phyloP scores from a whole-genome alignment of 164 flowering plant species.

The Magnolia changhungtana region DNA sequence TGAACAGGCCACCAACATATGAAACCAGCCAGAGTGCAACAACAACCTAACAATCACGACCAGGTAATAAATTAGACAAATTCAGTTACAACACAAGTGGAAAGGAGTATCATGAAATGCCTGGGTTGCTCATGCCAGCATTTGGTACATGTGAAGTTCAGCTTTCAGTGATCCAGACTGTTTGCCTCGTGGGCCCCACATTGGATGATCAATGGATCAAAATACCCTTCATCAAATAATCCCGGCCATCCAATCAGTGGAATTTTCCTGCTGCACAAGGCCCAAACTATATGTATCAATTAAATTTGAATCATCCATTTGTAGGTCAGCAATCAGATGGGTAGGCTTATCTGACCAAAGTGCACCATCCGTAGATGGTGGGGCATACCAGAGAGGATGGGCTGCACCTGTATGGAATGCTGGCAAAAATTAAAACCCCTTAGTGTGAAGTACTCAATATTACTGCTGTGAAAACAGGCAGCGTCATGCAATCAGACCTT shows the following conservation, averaged over 20 bases:
- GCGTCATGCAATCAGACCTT: slow-evolving; percentile 41
- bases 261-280: background rate
- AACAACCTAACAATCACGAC: slow-evolving; percentile 46
- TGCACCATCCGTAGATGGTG: background rate
- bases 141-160: background rate
- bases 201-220: background rate
- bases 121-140: background rate
- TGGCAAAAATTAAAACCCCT: background rate
- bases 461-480: background rate
- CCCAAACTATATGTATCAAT: background rate
- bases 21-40: slow-evolving; percentile 55
- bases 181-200: background rate
- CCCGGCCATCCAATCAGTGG: background rate
- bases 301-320: background rate
- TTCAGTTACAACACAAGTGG: background rate
- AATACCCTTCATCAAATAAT: background rate
- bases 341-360: background rate
- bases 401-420: background rate
- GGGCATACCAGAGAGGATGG: background rate
- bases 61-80: background rate
- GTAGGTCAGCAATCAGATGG: background rate
- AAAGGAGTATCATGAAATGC: background rate
- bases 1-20: slow-evolving; percentile 66
- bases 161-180: background rate
- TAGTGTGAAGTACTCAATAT: background rate